These are phyloP conservation scores for Pseudoscleropodium purum DNA, from an alignment of 225 moss, liverwort and hornwort genomes.

Conservation along the genomic window DNA sequence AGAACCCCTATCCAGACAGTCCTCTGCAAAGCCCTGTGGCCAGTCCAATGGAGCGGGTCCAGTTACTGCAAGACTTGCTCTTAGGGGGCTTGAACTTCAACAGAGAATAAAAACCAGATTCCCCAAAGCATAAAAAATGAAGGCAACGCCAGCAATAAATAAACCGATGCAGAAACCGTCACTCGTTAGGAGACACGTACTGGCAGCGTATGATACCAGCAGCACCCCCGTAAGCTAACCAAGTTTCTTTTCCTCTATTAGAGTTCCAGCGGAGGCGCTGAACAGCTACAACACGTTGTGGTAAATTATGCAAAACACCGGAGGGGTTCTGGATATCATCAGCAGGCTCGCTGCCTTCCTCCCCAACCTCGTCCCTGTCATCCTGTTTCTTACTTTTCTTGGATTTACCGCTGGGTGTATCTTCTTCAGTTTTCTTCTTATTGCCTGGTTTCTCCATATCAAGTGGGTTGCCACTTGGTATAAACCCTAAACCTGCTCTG, in stretches of 20 bases:
- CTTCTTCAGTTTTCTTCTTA: conserved; percentile 16
- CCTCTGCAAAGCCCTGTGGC: background rate
- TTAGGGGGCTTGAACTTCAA: background rate
- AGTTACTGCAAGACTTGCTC: background rate
- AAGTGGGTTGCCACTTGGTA: conserved; percentile 43
- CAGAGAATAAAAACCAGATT: background rate
- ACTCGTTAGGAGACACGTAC: conserved; percentile 34
- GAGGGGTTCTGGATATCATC: background rate
- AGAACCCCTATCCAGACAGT: background rate
- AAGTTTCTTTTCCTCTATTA: conserved; percentile 51
- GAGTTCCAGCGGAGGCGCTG: conserved; percentile 85
- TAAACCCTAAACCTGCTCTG: conserved; percentile 18
- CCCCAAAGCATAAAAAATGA: background rate
- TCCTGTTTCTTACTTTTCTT: conserved; percentile 13
- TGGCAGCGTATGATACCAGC: conserved; percentile 85
- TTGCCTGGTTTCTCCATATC: conserved; percentile 34
- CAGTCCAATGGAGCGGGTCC: background rate
- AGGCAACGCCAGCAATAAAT: background rate
- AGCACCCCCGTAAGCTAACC: conserved; percentile 87
- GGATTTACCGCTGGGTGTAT: background rate
- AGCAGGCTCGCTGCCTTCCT: background rate
- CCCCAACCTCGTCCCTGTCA: background rate
- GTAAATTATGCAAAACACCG: conserved; percentile 14
- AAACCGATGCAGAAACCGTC: background rate
- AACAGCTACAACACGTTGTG: conserved; percentile 49